Base-by-base conservation (phyloP, 2,329 filamentous ascomycete species). In the Colletotrichum phormii region DNA sequence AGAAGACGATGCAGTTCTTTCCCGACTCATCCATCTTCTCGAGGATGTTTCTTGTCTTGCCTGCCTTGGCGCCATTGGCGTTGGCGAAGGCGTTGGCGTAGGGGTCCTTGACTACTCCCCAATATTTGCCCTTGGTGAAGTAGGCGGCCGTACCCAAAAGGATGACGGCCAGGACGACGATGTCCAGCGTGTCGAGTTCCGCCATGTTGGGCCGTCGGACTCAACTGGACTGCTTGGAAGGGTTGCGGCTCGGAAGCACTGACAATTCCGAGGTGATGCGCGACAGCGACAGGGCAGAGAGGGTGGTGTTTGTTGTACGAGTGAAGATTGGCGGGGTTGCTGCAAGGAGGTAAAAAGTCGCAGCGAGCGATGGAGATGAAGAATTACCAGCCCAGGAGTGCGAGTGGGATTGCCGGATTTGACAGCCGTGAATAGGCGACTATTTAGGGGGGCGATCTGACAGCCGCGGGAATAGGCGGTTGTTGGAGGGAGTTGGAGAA, bases 1-100 rank as follows among this genome's bases (percentile, higher is more conserved):
- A 99, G 88, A 99, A 98, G 79, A 99, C 93, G 76, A 99, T 93
- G 83, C 96, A 98, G 86, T 99, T 98, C 87, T 98, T 99, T 83
- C 92, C 93, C 12, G 91, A 92, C 86, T 98, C 95, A 26, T 98
- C 94, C 92, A 99, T 93, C 86, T 97, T 97, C 88, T 98, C 94
- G 73, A 98, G 81, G 75, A 99, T 95, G 83, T 98, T 95, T 77
- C 97, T 89, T 73, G 95, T 96, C 86, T 95, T 95, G 77, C 92
- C 94, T 11, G 93, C 88, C 85, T 94, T 97, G 75, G 88, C 88
- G 76, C 89, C 90, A 83, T 90, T 91, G 80, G 90, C 89, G 81
- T 90, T 91, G 78, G 92, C 88, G 78, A 95, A 90, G 64, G 93
- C 91, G 79, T 88, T 90, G 77, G 94, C 94, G 83, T 98, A 98